Evolutionary conservation across 169 alveolate species (phyloP).

Genomic region (Plasmodium billcollinsi): DNA sequence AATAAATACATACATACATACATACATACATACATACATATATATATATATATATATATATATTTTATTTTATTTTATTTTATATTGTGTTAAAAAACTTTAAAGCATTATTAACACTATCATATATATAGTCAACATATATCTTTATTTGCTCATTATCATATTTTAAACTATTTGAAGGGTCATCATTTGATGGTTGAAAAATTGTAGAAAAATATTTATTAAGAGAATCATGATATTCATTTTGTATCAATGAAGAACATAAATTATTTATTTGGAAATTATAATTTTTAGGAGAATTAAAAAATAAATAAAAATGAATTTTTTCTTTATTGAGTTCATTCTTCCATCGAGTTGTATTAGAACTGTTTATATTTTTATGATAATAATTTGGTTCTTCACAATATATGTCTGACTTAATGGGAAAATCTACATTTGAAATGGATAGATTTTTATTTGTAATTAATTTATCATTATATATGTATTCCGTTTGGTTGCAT

Average conservation of each 20-base stretch:
- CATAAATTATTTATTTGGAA: conserved; percentile 42
- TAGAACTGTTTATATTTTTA: background rate
- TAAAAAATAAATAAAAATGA: conserved; percentile 65
- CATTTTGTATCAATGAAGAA: conserved; percentile 68
- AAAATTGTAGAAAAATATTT: conserved; percentile 60
- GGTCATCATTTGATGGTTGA: background rate
- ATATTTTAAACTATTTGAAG: conserved; percentile 22
- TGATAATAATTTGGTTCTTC: background rate
- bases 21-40: background rate
- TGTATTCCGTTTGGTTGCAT: too few species aligned
- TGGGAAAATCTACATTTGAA: too few species aligned
- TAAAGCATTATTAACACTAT: conserved; percentile 38
- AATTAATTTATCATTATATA: background rate
- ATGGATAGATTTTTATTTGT: too few species aligned
- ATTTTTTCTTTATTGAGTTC: conserved; percentile 2
- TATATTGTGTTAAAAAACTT: conserved; percentile 31
- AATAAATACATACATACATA: background rate
- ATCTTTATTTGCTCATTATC: conserved; percentile 52
- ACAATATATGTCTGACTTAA: too few species aligned
- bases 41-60: background rate
- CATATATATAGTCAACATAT: conserved; percentile 31
- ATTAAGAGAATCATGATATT: conserved; percentile 55
- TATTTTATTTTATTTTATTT: background rate
- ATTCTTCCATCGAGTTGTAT: background rate
- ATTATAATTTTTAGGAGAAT: conserved; percentile 53